Conservation (phyloP, 805 yeast genomes). For the Kazachstania kunashirensis region DNA sequence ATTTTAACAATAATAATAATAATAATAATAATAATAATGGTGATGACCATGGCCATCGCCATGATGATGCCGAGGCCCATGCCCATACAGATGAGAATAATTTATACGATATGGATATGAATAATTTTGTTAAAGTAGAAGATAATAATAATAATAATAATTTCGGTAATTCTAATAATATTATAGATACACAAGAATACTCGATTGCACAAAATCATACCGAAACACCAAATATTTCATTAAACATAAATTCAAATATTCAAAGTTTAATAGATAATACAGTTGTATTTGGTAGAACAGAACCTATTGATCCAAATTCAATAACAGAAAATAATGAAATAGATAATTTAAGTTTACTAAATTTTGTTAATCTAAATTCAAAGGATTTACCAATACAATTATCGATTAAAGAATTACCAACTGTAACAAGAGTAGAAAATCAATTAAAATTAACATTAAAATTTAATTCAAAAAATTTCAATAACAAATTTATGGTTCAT, state of each 20-base stretch:
- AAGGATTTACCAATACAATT: slow-evolving; percentile 36
- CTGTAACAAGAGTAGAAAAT: slow-evolving; percentile 85
- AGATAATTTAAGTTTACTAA: background rate
- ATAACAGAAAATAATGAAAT: background rate
- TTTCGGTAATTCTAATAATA: too few species aligned
- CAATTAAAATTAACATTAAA: slow-evolving; percentile 72
- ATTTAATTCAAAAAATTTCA: slow-evolving; percentile 52
- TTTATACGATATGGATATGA: too few species aligned
- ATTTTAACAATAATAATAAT: too few species aligned
- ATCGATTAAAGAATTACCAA: slow-evolving; percentile 55
- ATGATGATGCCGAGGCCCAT: too few species aligned
- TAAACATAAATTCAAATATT: background rate
- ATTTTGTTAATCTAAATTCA: slow-evolving; percentile 2
- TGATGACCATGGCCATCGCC: too few species aligned
- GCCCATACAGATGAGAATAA: too few species aligned
- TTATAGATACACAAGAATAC: too few species aligned
- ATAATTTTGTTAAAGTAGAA: too few species aligned
- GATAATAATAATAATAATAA: too few species aligned
- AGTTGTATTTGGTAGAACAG: slow-evolving; percentile 10
- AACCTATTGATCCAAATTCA: slow-evolving; percentile 1
- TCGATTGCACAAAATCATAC: too few species aligned
- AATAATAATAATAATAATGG: too few species aligned
- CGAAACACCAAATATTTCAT: background rate
- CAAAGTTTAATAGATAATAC: slow-evolving; percentile 8
- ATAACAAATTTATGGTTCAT: slow-evolving; percentile 60